These are phyloP conservation scores for Anthracocystis setariae DNA, from an alignment of 1,284 basidiomycete genomes.

Conservation along the genomic window DNA sequence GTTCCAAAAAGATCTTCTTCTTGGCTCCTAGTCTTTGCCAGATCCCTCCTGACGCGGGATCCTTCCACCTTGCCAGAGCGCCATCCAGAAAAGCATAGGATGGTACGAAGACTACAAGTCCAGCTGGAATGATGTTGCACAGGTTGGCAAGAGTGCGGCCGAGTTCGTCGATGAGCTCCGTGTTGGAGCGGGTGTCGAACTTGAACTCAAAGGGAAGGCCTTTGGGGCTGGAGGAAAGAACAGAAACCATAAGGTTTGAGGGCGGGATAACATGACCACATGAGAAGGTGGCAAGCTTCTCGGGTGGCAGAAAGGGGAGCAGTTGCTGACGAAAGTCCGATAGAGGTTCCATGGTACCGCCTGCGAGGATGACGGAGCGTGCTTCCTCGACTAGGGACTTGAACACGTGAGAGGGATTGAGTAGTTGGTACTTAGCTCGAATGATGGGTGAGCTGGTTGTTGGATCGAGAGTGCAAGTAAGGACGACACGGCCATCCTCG, in stretches of 20 bases:
- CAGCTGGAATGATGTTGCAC: constrained; percentile 80
- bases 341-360: constrained; percentile 97
- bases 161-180: constrained; percentile 80
- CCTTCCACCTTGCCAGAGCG: constrained; percentile 77
- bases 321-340: constrained; percentile 87
- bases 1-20: constrained; percentile 91
- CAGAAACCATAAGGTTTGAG: constrained; percentile 80
- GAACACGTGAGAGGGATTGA: constrained; percentile 93
- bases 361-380: constrained; percentile 85
- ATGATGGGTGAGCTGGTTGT: constrained; percentile 63
- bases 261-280: constrained; percentile 92
- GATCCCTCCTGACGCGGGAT: constrained; percentile 70
- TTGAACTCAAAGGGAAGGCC: constrained; percentile 84
- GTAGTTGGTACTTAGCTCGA: constrained; percentile 87
- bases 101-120: constrained; percentile 92
- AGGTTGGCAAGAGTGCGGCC: constrained; percentile 85
- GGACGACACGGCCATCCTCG: constrained; percentile 74
- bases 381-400: constrained; percentile 81
- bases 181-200: constrained; percentile 79
- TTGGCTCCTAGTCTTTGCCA: constrained; percentile 76
- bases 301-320: constrained; percentile 76
- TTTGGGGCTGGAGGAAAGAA: constrained; percentile 80
- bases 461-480: constrained; percentile 5
- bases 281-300: constrained; percentile 80
- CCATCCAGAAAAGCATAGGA: constrained; percentile 85